A percentile compares a stretch with the other conserved stretches of the same genome.
These are phyloP conservation scores for Yamadazyma songkhlaensis DNA, from an alignment of 1,139 yeast genomes.

Conservation along the genomic window DNA sequence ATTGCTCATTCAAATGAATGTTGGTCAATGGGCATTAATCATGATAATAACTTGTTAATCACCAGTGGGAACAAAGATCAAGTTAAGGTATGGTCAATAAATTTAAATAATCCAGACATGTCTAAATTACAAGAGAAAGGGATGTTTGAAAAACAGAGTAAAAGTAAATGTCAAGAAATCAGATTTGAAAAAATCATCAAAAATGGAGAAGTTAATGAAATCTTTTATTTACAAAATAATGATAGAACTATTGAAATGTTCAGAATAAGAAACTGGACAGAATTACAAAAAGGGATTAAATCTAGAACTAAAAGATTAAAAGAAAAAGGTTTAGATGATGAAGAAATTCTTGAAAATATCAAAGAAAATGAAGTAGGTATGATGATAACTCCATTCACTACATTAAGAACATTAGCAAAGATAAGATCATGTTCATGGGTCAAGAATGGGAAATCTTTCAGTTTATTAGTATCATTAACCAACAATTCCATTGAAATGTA, in stretches of 20 bases:
- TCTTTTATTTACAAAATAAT: constrained; percentile 70
- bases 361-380: constrained; percentile 55
- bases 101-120: constrained; percentile 51
- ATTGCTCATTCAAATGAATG: constrained; percentile 92
- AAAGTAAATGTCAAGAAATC: constrained; percentile 66
- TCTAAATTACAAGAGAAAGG: constrained; percentile 63
- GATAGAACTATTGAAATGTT: constrained; percentile 83
- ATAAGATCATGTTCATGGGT: constrained; percentile 60
- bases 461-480: constrained; percentile 60
- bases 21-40: constrained; percentile 68
- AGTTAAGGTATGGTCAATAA: constrained; percentile 76
- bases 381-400: constrained; percentile 63
- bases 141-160: constrained; percentile 71
- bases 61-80: constrained; percentile 83
- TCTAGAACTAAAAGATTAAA: constrained; percentile 76
- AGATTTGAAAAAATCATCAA: constrained; percentile 41
- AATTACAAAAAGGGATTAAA: constrained; percentile 71
- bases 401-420: constrained; percentile 55
- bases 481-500: constrained; percentile 77
- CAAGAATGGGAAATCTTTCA: constrained; percentile 38
- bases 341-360: constrained; percentile 55
- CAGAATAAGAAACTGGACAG: constrained; percentile 74
- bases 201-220: constrained; percentile 44
- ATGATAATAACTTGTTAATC: constrained; percentile 41
- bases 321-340: constrained; percentile 64